Evolutionary conservation across 176 grass and related monocot species (phyloP).

Genomic region (Carex cristatella): DNA sequence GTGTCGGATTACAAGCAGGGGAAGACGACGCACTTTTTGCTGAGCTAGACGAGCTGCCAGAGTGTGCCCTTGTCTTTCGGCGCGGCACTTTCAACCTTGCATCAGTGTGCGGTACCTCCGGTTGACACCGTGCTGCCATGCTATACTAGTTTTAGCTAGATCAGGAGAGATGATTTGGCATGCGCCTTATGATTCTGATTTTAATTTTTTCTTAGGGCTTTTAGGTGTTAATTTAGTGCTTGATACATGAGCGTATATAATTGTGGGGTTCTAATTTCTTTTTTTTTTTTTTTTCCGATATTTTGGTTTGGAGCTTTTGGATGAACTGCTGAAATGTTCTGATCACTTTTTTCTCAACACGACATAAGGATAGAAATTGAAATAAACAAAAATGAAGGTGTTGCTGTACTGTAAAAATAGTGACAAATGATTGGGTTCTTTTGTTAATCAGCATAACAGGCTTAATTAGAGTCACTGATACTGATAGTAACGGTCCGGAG

Average conservation of each 20-base stretch:
- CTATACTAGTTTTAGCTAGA: constrained; percentile 15
- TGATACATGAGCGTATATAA: constrained; percentile 26
- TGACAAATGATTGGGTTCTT: constrained; percentile 15
- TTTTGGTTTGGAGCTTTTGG: constrained; percentile 11
- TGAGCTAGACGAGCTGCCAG: constrained; percentile 82
- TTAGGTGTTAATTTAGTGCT: constrained; percentile 22
- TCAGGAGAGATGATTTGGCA: constrained; percentile 13
- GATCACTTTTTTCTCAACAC: neutral
- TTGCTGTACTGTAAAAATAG: neutral
- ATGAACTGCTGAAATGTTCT: constrained; percentile 17
- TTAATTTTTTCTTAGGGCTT: constrained; percentile 16
- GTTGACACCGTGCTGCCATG: neutral
- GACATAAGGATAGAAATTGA: neutral
- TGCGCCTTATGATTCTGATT: constrained; percentile 22
- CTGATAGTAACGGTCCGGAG: neutral
- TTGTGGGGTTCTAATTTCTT: constrained; percentile 28
- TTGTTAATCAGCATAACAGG: neutral
- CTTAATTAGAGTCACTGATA: neutral
- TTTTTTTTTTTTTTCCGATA: neutral
- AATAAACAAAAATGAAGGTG: constrained; percentile 2
- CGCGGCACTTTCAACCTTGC: constrained; percentile 35
- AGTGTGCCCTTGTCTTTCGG: constrained; percentile 75
- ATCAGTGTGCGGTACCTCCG: constrained; percentile 1
- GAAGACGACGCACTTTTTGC: constrained; percentile 86
- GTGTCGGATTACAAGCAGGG: constrained; percentile 20